phyloP scores from a whole-genome alignment of 352 stramenopile species.

The Phytopythium mirpurense region DNA sequence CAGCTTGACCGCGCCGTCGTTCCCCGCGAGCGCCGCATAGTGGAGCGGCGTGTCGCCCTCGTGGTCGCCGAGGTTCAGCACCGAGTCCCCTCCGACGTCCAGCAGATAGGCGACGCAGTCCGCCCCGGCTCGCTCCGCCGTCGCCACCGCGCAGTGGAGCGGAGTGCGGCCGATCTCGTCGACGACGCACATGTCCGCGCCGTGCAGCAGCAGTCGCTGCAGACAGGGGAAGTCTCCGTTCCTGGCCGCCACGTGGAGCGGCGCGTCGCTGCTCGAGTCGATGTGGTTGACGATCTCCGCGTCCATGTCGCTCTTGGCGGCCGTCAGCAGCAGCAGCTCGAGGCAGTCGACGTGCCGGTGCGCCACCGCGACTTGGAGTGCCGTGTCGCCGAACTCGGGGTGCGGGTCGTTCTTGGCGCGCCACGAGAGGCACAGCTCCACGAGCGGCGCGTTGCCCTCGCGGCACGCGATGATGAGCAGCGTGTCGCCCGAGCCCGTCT shows the following conservation, averaged over 20 bases:
- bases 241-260: slow-evolving; percentile 68
- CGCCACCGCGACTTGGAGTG: slow-evolving; percentile 73
- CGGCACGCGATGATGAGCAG: slow-evolving; percentile 77
- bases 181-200: slow-evolving; percentile 77
- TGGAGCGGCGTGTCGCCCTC: slow-evolving; percentile 77
- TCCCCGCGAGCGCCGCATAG: slow-evolving; percentile 58
- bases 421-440: slow-evolving; percentile 70
- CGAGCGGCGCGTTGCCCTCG: slow-evolving; percentile 44
- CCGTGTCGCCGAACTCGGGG: slow-evolving; percentile 80
- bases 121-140: slow-evolving; percentile 27
- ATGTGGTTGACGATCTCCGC: slow-evolving; percentile 86
- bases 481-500: slow-evolving; percentile 68
- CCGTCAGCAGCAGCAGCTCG: slow-evolving; percentile 53
- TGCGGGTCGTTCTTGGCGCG: slow-evolving; percentile 84
- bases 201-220: slow-evolving; percentile 70
- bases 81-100: slow-evolving; percentile 77
- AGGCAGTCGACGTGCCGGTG: slow-evolving; percentile 52
- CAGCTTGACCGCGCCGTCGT: slow-evolving; percentile 60
- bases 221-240: slow-evolving; percentile 70
- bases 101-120: slow-evolving; percentile 79
- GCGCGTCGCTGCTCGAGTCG: slow-evolving; percentile 71
- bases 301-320: slow-evolving; percentile 84
- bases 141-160: slow-evolving; percentile 62
- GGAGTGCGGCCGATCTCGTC: slow-evolving; percentile 76
- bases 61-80: slow-evolving; percentile 72